Base-by-base conservation (phyloP, 1,284 basidiomycete species). In the Athelia sp. region DNA sequence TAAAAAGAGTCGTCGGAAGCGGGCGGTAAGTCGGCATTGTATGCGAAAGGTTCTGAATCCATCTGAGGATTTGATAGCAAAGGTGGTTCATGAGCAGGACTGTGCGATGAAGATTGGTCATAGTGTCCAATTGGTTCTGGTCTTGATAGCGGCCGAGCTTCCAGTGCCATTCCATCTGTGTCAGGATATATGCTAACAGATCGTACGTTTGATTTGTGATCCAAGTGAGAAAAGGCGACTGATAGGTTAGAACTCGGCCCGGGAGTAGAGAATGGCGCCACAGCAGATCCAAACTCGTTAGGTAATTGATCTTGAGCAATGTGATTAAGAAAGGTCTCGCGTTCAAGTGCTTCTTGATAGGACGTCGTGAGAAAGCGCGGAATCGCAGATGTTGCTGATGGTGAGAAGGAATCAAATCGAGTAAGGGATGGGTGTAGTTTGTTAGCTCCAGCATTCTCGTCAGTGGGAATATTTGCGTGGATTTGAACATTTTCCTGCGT, bases 191-290 rank as follows among this genome's bases (percentile, higher is more conserved):
- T 21, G 36, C 36, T 40, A n/a, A 8, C 36, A 8, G 13, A 29
- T 13, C 13, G 26, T 13, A 29, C 13, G 26, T 6, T n/a, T 40
- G 36, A n/a, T 6, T 6, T n/a, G 19, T 6, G n/a, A 6, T 40
- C 19, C 8, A 9, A 9, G 15, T 40, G 6, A n/a, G 36, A 40
- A 9, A 21, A 26, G n/a, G 56, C 21, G 48, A 53, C 55, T 34
- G 52, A 54, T 24, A 60, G 34, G 32, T 47, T 38, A 47, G 62
- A 62, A 29, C 54, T 58, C 21, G 69, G 67, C 24, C 68, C 70
- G 42, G 68, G 68, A 31, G 62, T 69, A 0, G 71, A 69, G 52
- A 70, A 72, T 2, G 68, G 69, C 6, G 55, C 26, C 43, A 29
- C 4, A 29, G 26, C 4, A 29, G 13, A n/a, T n/a, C n/a, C 13